phyloP scores from a whole-genome alignment of 2,329 filamentous ascomycete species.

The Colletotrichum agaves region DNA sequence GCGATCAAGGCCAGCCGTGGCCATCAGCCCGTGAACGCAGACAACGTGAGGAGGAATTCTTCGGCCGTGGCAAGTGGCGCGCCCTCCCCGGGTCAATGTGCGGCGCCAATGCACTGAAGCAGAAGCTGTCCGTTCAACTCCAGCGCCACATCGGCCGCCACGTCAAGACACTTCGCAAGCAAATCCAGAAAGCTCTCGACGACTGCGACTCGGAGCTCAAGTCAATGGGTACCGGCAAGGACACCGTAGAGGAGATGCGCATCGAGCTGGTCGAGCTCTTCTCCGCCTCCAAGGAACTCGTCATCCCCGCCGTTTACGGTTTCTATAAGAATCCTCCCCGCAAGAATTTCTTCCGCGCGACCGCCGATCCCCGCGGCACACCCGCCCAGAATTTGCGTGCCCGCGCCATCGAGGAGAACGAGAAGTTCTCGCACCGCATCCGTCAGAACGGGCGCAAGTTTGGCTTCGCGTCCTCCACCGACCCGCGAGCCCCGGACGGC shows the following conservation, averaged over 20 bases:
- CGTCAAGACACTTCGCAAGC: conserved; percentile 60
- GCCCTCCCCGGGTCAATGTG: conserved; percentile 59
- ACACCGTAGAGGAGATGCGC: conserved; percentile 64
- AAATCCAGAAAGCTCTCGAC: conserved; percentile 62
- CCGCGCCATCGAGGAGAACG: conserved; percentile 62
- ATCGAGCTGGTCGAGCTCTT: conserved; percentile 65
- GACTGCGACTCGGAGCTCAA: conserved; percentile 61
- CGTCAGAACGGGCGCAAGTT: conserved; percentile 62
- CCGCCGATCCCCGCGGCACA: conserved; percentile 60
- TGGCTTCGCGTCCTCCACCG: conserved; percentile 49
- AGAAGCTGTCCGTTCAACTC: conserved; percentile 61
- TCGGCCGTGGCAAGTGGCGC: conserved; percentile 60
- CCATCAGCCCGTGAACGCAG: conserved; percentile 54
- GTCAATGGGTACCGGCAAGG: conserved; percentile 61
- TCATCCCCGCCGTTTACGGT: conserved; percentile 63
- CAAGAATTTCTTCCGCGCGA: conserved; percentile 61
- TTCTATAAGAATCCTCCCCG: conserved; percentile 66
- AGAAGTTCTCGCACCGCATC: conserved; percentile 60
- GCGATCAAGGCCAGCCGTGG: conserved; percentile 57
- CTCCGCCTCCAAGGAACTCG: conserved; percentile 63
- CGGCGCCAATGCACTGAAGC: conserved; percentile 57
- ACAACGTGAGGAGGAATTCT: conserved; percentile 59
- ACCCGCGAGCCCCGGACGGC: conserved; percentile 36
- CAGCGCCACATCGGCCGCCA: conserved; percentile 64
- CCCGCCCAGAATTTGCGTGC: conserved; percentile 63